Conservation (phyloP, 352 stramenopile genomes). For the Aphanomyces cochlioides region DNA sequence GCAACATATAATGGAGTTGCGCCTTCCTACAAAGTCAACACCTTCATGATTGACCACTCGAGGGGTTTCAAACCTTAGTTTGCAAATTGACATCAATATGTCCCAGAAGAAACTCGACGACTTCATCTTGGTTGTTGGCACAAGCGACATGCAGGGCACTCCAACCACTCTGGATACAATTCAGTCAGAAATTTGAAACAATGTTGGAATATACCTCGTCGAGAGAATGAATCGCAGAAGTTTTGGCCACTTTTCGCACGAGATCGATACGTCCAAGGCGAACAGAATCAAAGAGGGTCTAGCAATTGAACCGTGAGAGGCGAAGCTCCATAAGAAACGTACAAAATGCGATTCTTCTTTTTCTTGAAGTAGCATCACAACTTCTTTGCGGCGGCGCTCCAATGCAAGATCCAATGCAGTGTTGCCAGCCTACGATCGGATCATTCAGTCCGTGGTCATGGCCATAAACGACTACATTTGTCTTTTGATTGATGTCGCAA, state of each 20-base stretch:
- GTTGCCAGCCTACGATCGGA: neutral
- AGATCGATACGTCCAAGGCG: slow-evolving; percentile 1
- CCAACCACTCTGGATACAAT: slow-evolving; percentile 19
- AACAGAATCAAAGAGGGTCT: neutral
- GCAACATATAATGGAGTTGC: slow-evolving; percentile 24
- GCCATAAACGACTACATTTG: neutral
- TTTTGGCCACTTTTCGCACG: slow-evolving; percentile 6
- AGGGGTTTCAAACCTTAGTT: slow-evolving; percentile 5
- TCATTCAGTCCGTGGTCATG: neutral
- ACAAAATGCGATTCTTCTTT: slow-evolving; percentile 9
- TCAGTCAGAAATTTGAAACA: neutral
- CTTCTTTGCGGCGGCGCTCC: neutral
- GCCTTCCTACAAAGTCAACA: slow-evolving; percentile 16
- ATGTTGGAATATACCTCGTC: slow-evolving; percentile 14
- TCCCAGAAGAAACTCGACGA: slow-evolving; percentile 2
- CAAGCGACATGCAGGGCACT: slow-evolving; percentile 18
- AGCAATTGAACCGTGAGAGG: neutral
- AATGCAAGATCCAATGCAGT: slow-evolving; percentile 10
- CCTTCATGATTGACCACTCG: neutral
- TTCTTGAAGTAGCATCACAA: slow-evolving; percentile 2
- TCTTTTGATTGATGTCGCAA: neutral
- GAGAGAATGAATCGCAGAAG: neutral
- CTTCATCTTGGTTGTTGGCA: slow-evolving; percentile 15
- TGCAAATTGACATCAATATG: slow-evolving; percentile 8
- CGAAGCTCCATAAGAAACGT: neutral